Percentiles rank a stretch among this genome's conserved stretches.
Evolutionary conservation across 176 grass and related monocot genomes (phyloP).

Genomic region (Chrysopogon serrulatus): DNA sequence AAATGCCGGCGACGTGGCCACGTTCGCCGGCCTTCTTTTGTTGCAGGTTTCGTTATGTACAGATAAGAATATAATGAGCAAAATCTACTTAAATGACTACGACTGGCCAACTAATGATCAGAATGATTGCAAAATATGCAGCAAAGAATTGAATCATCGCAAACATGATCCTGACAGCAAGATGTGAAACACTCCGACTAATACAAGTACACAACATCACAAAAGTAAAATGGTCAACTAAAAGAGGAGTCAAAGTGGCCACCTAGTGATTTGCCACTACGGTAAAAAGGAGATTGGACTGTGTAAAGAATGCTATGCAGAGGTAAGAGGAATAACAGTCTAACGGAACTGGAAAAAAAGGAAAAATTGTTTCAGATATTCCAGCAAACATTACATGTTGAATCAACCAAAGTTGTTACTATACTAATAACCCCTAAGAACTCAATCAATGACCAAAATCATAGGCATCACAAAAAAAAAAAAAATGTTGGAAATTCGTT

Average conservation of each 20-base stretch:
- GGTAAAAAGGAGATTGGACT: neutral
- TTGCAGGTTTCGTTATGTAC: too few species aligned
- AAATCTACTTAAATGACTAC: neutral
- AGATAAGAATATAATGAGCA: neutral
- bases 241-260: neutral
- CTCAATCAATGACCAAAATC: neutral
- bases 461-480: neutral
- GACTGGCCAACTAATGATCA: neutral
- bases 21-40: too few species aligned
- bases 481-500: neutral
- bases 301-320: neutral
- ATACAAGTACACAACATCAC: neutral
- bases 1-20: too few species aligned
- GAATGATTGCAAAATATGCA: neutral
- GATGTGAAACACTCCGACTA: neutral
- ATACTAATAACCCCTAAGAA: neutral
- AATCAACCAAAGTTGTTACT: neutral
- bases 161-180: neutral
- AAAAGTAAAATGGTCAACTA: neutral
- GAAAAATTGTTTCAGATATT: neutral
- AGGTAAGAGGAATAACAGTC: neutral
- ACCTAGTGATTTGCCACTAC: neutral
- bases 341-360: neutral
- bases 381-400: neutral
- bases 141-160: neutral